Evolutionary conservation across 2,329 filamentous ascomycete species (phyloP).

Genomic region (Talaromyces sp.): DNA sequence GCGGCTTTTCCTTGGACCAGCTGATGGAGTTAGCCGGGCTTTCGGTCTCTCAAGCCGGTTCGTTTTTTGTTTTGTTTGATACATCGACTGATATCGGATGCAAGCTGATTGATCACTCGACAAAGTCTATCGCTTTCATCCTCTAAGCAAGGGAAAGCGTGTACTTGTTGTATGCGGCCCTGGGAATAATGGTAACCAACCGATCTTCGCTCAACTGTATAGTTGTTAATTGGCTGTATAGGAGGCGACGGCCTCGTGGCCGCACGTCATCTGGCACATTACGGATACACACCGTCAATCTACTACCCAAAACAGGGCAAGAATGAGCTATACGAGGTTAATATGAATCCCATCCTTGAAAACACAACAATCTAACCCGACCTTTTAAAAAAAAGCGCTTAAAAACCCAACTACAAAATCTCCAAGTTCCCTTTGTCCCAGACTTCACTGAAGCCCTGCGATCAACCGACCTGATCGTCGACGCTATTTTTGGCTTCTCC

Average conservation of each 20-base stretch:
- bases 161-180: constrained; percentile 90
- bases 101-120: not conserved
- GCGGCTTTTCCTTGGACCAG: constrained; percentile 89
- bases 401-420: constrained; percentile 74
- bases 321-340: constrained; percentile 80
- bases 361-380: not conserved
- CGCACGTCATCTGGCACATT: constrained; percentile 83
- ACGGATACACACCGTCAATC: constrained; percentile 80
- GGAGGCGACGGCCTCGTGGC: constrained; percentile 93
- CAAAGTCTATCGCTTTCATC: constrained; percentile 77
- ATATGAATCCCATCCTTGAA: not conserved
- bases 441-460: constrained; percentile 66
- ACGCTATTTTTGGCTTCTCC: constrained; percentile 94
- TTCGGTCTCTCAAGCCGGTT: constrained; percentile 84
- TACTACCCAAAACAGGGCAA: constrained; percentile 93
- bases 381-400: constrained; percentile 54
- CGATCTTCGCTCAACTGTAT: not conserved
- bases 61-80: not conserved
- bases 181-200: constrained; percentile 52
- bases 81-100: not conserved
- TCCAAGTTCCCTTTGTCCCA: constrained; percentile 74
- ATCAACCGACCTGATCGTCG: constrained; percentile 73
- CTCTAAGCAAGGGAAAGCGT: constrained; percentile 61
- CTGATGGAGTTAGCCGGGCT: constrained; percentile 95
- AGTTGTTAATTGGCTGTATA: constrained; percentile 27